These are phyloP conservation scores for Coprinopsis sp. DNA, from an alignment of 768 basidiomycete species.

Conservation along the genomic window DNA sequence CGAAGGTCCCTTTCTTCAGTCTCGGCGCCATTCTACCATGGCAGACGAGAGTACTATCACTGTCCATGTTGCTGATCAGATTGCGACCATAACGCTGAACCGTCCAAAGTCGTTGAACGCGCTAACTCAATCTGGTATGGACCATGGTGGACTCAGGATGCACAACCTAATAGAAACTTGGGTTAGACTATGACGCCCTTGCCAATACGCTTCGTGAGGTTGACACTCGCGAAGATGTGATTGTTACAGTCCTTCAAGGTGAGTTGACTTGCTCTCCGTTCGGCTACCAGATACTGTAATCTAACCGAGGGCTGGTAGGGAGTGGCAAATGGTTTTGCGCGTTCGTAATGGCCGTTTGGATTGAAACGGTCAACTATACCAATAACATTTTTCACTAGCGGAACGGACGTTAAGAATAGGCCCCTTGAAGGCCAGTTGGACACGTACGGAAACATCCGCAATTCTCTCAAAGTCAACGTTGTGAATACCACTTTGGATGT, in stretches of 20 bases:
- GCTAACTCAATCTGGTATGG: conserved; percentile 45
- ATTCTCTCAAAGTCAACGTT: conserved; percentile 42
- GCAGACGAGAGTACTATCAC: conserved; percentile 31
- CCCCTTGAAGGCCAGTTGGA: conserved; percentile 8
- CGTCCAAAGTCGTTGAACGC: conserved; percentile 59
- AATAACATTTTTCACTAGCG: conserved; percentile 31
- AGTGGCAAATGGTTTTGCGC: conserved; percentile 72
- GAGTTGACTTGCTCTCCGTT: not conserved
- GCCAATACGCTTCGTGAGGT: conserved; percentile 54
- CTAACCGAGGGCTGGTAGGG: conserved; percentile 42
- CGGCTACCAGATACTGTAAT: not conserved
- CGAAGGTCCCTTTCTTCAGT: not conserved
- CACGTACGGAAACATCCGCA: conserved; percentile 34
- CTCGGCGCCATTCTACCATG: not conserved
- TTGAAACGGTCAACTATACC: not conserved
- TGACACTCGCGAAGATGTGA: conserved; percentile 54
- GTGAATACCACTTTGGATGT: conserved; percentile 53
- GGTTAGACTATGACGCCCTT: conserved; percentile 61
- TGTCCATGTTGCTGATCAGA: conserved; percentile 47
- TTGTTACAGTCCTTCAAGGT: conserved; percentile 70
- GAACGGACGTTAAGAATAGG: conserved; percentile 49
- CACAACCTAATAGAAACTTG: not conserved
- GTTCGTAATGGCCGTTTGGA: conserved; percentile 32
- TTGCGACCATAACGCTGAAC: conserved; percentile 67
- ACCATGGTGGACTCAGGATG: not conserved